Base-by-base conservation (phyloP, 106 monocot genomes). In the Vanilla planifolia region DNA sequence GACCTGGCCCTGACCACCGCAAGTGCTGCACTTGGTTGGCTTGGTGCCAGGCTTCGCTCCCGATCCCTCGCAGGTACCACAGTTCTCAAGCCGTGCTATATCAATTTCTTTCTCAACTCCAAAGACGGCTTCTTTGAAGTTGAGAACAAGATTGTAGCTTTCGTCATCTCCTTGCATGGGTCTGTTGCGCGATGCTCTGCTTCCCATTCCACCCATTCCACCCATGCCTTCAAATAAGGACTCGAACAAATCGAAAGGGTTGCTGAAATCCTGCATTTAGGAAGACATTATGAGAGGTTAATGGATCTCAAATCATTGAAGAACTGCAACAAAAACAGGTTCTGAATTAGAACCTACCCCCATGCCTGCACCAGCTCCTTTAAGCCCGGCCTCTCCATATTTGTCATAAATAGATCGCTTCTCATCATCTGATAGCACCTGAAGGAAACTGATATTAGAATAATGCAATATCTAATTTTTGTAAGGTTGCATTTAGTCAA, bases 351-450 rank as follows among this genome's bases (percentile, higher is more conserved):
- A 57, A 90, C 86, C 75, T 71, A 96, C 95, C 66, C 90, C 95
- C 61, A 51, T 86, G 51, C 95, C 95, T 74, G 87, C 76, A 60
- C 95, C 90, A 65, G 80, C 71, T 59, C 95, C 95, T 76, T 96
- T 96, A 20, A 96, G 76, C 24, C 95, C 95, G 57, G 95, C 95
- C 74, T 96, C 95, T 59, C 95, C 95, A 65, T 86, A 96, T 66
- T 56, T 83, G 53, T 96, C 95, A 81, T 90, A 96, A 59, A 90
- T 52, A 52, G 83, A 79, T 64, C 86, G 61, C 44, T 96, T 90
- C 65, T 96, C 95, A 74, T 96, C 90, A 71, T 96, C 95, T 19
- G 86, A 96, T 44, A 96, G 77, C 2, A 96, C 91, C 91, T 91
- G 76, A 35, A 69, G 8, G 3, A 34, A 4, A 41, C 24, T 15